Evolutionary conservation across 306 rosid species (phyloP).

Genomic region (Acmispon strigosus): DNA sequence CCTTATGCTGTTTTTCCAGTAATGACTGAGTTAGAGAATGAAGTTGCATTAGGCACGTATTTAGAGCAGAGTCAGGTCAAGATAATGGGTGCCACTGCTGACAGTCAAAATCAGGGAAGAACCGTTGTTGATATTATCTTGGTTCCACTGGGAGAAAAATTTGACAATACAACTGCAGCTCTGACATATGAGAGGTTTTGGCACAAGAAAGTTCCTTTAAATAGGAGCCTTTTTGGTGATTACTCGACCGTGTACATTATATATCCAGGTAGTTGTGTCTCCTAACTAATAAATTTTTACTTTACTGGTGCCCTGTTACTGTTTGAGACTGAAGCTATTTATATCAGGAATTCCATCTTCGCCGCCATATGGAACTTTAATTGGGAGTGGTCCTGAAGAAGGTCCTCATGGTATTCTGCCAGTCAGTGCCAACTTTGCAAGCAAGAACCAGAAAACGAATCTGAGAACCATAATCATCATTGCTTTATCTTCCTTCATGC

Average conservation of each 20-base stretch:
- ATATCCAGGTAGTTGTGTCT: constrained; percentile 72
- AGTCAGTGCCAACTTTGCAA: constrained; percentile 58
- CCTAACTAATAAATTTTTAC: constrained; percentile 7
- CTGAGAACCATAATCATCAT: constrained; percentile 64
- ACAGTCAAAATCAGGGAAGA: constrained; percentile 76
- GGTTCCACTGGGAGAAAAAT: constrained; percentile 93
- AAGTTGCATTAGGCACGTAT: constrained; percentile 88
- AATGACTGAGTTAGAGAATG: constrained; percentile 85
- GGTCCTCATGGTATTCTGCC: constrained; percentile 60
- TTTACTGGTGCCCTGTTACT: constrained; percentile 5
- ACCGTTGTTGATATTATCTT: constrained; percentile 84
- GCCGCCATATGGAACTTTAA: constrained; percentile 47
- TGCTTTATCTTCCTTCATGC: constrained; percentile 80
- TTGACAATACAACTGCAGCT: constrained; percentile 91
- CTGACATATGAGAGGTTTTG: constrained; percentile 79
- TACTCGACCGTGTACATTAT: constrained; percentile 64
- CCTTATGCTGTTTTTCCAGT: constrained; percentile 87
- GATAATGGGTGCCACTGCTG: constrained; percentile 98
- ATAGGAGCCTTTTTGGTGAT: constrained; percentile 68
- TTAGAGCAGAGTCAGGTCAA: constrained; percentile 92
- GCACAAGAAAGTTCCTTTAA: constrained; percentile 87
- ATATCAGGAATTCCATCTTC: constrained; percentile 84
- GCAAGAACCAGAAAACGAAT: constrained; percentile 75
- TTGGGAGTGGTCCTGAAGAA: constrained; percentile 58
- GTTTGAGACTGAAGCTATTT: constrained; percentile 35